phyloP scores from a whole-genome alignment of 75 land plant genomes.

The Picea sitchensis region DNA sequence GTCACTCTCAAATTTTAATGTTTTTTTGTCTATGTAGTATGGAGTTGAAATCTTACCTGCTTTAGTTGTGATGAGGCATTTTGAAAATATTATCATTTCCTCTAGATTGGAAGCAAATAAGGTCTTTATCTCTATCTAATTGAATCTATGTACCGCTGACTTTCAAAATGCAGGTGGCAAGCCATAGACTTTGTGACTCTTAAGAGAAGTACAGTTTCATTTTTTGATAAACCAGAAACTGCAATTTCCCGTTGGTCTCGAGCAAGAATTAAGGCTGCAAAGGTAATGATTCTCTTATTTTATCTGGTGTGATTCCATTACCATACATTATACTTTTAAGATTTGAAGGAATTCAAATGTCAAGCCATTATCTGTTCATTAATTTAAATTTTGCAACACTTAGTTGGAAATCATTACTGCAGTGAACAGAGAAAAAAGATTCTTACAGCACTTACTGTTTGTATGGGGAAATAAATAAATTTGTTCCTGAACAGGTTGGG shows the following conservation, averaged over 20 bases:
- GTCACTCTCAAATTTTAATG: background rate
- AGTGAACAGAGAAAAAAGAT: background rate
- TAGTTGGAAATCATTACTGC: background rate
- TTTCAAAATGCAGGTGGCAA: conserved; percentile 71
- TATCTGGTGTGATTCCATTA: background rate
- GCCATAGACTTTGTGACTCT: conserved; percentile 68
- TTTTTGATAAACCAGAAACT: conserved; percentile 55
- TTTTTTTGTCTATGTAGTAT: background rate
- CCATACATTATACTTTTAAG: background rate
- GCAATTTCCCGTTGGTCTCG: conserved; percentile 66
- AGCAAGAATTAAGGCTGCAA: conserved; percentile 62
- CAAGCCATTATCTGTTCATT: background rate
- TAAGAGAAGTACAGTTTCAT: conserved; percentile 52
- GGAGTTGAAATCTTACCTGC: background rate
- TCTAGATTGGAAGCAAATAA: background rate
- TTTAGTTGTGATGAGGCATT: background rate
- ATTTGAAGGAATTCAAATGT: background rate
- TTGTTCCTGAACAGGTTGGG: conserved; percentile 55
- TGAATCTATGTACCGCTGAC: background rate
- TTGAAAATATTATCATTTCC: background rate
- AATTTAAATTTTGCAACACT: background rate
- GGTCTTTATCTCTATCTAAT: background rate
- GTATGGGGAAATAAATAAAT: too few relatives aligned
- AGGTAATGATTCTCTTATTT: conserved; percentile 28
- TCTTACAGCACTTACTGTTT: background rate